Base-by-base conservation (phyloP, 352 stramenopile genomes). In the Globisporangium ultimum region DNA sequence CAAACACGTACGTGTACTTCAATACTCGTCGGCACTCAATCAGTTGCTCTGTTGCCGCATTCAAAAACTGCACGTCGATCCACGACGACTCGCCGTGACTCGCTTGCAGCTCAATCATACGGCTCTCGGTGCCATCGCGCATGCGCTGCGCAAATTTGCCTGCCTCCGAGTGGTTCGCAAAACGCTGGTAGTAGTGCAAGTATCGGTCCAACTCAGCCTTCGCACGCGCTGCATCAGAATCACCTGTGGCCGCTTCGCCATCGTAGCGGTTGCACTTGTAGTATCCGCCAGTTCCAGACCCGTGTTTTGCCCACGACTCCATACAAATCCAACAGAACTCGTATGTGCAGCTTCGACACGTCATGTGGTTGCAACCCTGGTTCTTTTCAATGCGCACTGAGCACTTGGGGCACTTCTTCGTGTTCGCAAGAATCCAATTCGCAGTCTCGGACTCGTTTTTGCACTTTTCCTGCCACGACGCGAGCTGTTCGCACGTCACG, bases 241-340 rank as follows among this genome's bases (percentile, higher is more conserved):
- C 83, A 11, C 65, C 68, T 3, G 61, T 56, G 4, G 66, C 67
- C 48, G 65, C 63, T 45, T 88, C 70, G 17, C 78, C 64, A 52
- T 98, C 93, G 63, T 97, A 99, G 42, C 96, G 97, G 76, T 99
- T 99, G 78, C 97, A 99, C 76, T 99, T 99, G 80, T 99, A 99
- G 80, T 98, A 99, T 13, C 97, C 97, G 36, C 97, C 97, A 7
- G 95, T 99, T 45, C 91, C 96, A 2, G 96, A 92, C 11, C 96
- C 96, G 65, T 99, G 97, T 48, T 98, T 94, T n/a, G 74, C 68
- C 97, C 97, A 99, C 48, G 90, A 74, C 50, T 97, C 93, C 88
- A 98, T 97, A 73, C 96, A 99, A 60, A 93, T 95, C 97, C 98
- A 99, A 74, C 98, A 99, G 70, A 99, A 99, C 65, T 99, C 96